These are phyloP conservation scores for Schizonepeta tenuifolia DNA, from an alignment of 257 asterid species.

Conservation along the genomic window DNA sequence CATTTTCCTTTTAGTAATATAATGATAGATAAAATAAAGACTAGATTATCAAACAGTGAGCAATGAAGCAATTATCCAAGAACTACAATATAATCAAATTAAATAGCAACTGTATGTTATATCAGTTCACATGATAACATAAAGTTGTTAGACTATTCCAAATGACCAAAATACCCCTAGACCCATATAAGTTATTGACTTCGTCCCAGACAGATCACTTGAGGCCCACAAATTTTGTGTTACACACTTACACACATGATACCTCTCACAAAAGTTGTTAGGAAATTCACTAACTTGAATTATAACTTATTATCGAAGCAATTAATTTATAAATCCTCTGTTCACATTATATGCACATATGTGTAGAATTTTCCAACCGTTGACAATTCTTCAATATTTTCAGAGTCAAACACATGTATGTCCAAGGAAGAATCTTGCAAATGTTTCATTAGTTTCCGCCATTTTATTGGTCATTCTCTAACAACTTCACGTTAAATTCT, in stretches of 20 bases:
- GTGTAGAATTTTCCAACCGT: neutral
- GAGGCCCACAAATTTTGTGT: neutral
- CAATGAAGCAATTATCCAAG: too few species aligned
- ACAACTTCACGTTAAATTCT: neutral
- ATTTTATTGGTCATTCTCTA: constrained; percentile 5
- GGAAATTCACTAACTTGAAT: neutral
- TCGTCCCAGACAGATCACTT: neutral
- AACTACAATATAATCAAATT: too few species aligned
- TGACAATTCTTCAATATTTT: neutral
- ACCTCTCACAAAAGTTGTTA: constrained; percentile 21
- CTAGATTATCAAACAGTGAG: too few species aligned
- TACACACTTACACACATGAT: neutral
- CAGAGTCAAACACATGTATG: constrained; percentile 6
- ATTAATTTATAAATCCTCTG: neutral
- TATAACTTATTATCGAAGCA: constrained; percentile 17
- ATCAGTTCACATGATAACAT: neutral
- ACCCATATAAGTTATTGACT: neutral
- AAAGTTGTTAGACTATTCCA: neutral
- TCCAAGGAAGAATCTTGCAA: neutral
- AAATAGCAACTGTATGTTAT: too few species aligned
- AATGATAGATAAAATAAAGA: too few species aligned
- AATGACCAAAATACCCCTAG: neutral
- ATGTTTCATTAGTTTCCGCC: neutral
- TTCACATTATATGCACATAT: neutral
- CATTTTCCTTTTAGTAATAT: too few species aligned